These are phyloP conservation scores for Plenodomus lindquistii DNA, from an alignment of 2,329 filamentous ascomycete genomes.

Conservation along the genomic window DNA sequence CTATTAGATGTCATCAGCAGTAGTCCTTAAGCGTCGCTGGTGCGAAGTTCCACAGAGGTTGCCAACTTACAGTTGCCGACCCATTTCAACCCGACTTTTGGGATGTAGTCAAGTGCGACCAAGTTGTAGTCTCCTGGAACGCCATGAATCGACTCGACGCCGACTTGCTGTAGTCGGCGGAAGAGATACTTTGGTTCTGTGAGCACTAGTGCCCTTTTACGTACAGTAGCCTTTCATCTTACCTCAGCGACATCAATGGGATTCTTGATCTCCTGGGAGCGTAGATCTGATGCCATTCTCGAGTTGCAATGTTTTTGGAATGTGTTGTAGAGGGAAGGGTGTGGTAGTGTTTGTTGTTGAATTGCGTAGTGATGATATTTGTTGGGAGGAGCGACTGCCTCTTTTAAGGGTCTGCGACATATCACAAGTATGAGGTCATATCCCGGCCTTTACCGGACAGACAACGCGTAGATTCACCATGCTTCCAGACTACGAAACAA, in stretches of 20 bases:
- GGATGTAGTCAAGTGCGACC: slow-evolving; percentile 61
- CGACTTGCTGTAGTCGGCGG: slow-evolving; percentile 49
- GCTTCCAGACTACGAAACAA: not conserved
- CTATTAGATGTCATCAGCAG: not conserved
- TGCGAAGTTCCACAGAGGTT: slow-evolving; percentile 61
- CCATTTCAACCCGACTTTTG: slow-evolving; percentile 59
- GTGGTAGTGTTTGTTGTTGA: slow-evolving; percentile 2
- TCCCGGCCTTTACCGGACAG: slow-evolving; percentile 3
- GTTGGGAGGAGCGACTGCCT: slow-evolving; percentile 18
- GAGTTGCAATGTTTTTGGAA: slow-evolving; percentile 1
- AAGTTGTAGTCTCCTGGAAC: slow-evolving; percentile 52
- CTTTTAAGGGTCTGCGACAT: slow-evolving; percentile 7
- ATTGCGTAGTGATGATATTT: slow-evolving; percentile 3
- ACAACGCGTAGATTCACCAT: not conserved
- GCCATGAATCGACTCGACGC: slow-evolving; percentile 52
- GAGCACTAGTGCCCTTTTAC: slow-evolving; percentile 7
- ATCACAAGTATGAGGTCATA: slow-evolving; percentile 13
- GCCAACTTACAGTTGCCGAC: slow-evolving; percentile 56
- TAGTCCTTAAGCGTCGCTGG: not conserved
- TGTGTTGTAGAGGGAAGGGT: slow-evolving; percentile 3
- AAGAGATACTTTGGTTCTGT: slow-evolving; percentile 39
- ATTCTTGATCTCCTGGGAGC: slow-evolving; percentile 48
- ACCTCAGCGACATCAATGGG: slow-evolving; percentile 62
- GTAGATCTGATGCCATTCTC: slow-evolving; percentile 45
- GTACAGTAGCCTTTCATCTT: slow-evolving; percentile 7